A percentile compares a stretch with the other conserved stretches of the same genome.
Evolutionary conservation across 257 asterid species (phyloP).

Genomic region (Echites panduratus): DNA sequence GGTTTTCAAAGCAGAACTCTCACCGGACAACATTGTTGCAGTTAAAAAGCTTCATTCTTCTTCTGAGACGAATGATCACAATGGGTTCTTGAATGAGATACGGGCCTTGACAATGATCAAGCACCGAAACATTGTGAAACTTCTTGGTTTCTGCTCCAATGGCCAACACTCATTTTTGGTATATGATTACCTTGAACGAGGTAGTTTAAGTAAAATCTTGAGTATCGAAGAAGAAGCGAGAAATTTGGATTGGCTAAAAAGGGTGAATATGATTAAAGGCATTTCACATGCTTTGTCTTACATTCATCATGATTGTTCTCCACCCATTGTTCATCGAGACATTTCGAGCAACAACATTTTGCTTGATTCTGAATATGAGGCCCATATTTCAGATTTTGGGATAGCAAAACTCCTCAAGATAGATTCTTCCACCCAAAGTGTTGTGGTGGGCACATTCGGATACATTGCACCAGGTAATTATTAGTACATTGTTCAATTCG

Average conservation of each 20-base stretch:
- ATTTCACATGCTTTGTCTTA: constrained; percentile 32
- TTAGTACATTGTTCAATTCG: too few species aligned
- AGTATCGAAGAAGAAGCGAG: constrained; percentile 12
- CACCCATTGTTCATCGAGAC: constrained; percentile 36
- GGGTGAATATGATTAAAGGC: constrained; percentile 26
- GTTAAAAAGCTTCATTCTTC: too few species aligned
- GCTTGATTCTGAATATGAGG: constrained; percentile 16
- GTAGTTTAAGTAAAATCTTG: constrained; percentile 15
- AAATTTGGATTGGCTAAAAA: not conserved
- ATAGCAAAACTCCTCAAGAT: constrained; percentile 20
- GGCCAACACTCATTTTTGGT: constrained; percentile 24
- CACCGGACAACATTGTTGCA: too few species aligned
- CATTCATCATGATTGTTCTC: constrained; percentile 31
- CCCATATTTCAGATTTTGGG: constrained; percentile 26
- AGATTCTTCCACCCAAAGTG: constrained; percentile 23
- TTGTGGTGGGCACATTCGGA: constrained; percentile 30
- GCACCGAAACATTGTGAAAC: not conserved
- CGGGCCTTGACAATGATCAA: not conserved
- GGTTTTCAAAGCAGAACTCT: constrained; percentile 28
- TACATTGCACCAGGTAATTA: not conserved
- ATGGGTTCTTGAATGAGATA: constrained; percentile 20
- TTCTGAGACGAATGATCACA: too few species aligned
- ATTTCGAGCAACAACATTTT: constrained; percentile 35
- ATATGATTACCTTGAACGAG: constrained; percentile 32
- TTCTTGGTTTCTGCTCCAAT: not conserved